Base-by-base conservation (phyloP, 2,329 filamentous ascomycete species). In the Alternaria brassicicola region DNA sequence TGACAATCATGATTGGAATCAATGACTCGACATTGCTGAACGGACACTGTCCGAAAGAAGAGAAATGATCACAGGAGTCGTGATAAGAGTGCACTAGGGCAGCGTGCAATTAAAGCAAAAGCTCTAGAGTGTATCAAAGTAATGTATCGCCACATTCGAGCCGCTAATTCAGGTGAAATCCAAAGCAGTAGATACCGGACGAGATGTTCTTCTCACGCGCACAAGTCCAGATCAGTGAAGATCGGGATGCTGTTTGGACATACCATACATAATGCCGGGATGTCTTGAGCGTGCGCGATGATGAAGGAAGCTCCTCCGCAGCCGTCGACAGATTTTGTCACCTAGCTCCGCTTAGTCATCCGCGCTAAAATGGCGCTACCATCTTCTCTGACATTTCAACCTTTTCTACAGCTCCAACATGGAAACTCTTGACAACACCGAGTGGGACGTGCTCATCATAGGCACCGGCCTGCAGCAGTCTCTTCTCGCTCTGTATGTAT, bases 381-480 rank as follows among this genome's bases (percentile, higher is more conserved):
- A 65, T 60, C 58, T 68, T 66, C 62, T 68, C 62, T 58, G 57
- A 33, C 49, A 55, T 55, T 52, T 63, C 59, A 53, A 36, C 35
- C 38, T 56, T 62, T 65, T 64, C 62, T 63, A 48, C 62, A 59
- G 48, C 57, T 51, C 54, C 61, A 74, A 62, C 60, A 82, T 83
- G 79, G 82, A 84, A 55, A 78, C 81, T 55, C 81, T 85, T 63
- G 76, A 83, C 63, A 77, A 78, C 47, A 80, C 81, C 41, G 70
- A 76, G 51, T 85, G 82, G 82, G 83, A 85, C 67, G 79, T 84
- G 57, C 71, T 85, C 55, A 83, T 85, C 55, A 74, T 79, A 39
- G 83, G 83, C 64, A 85, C 83, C 15, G 82, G 82, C 50, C 68
- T 85, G 53, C 79, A 81, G 63, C 81, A 84, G 69, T 84, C 82